These are phyloP conservation scores for Agrocybe pediades DNA, from an alignment of 768 basidiomycete species.

Conservation along the genomic window DNA sequence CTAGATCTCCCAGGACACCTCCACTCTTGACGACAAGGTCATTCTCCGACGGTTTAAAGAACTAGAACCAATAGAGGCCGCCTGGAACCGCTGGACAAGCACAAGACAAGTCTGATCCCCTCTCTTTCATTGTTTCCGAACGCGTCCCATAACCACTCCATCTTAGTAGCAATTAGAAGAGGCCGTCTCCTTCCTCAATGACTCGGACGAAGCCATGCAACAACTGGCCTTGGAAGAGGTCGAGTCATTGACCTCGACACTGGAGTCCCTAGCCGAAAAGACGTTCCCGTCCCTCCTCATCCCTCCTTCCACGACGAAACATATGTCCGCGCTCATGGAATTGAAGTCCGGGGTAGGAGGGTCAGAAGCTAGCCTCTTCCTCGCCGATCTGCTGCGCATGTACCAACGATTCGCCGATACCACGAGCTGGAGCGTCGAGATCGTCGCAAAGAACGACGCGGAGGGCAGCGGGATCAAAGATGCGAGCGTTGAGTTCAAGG, in stretches of 20 bases:
- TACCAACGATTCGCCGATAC: constrained; percentile 68
- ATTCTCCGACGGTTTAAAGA: constrained; percentile 68
- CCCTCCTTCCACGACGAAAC: constrained; percentile 65
- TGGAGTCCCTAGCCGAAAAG: constrained; percentile 34
- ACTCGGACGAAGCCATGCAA: constrained; percentile 77
- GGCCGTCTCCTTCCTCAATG: constrained; percentile 60
- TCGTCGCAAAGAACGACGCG: constrained; percentile 59
- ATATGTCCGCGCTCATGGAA: constrained; percentile 82
- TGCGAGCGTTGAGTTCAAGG: constrained; percentile 78
- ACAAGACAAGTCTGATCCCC: constrained; percentile 55
- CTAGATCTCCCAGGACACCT: constrained; percentile 56
- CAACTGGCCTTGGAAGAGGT: constrained; percentile 73
- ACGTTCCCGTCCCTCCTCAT: constrained; percentile 75
- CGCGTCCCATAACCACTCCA: constrained; percentile 7
- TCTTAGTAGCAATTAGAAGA: constrained; percentile 65
- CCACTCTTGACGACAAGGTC: constrained; percentile 56
- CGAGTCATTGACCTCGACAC: constrained; percentile 37
- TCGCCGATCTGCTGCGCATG: constrained; percentile 78
- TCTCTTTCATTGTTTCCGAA: neutral
- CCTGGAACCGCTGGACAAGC: constrained; percentile 68
- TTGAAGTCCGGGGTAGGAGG: constrained; percentile 94
- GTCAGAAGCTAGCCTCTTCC: constrained; percentile 82
- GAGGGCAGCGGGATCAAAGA: constrained; percentile 74
- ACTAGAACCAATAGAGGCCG: constrained; percentile 62
- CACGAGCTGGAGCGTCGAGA: constrained; percentile 58